These are phyloP conservation scores for Acacia confusa DNA, from an alignment of 306 rosid genomes.

Conservation along the genomic window DNA sequence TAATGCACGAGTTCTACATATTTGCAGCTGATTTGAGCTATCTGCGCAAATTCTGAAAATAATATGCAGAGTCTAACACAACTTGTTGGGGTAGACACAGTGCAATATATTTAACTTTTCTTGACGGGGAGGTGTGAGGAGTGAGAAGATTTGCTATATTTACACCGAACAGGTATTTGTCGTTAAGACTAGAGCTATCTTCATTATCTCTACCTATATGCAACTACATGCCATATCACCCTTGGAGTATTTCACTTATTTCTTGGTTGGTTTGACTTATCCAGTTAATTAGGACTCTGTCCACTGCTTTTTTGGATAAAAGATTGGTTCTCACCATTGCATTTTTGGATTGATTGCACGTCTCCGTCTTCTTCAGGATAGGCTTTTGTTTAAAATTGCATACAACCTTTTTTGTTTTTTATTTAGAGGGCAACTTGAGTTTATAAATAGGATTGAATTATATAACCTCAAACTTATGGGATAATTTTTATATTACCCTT, in stretches of 20 bases:
- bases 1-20: too few relatives aligned
- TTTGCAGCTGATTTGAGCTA: too few relatives aligned
- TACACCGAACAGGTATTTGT: conserved; percentile 35
- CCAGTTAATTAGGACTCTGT: neutral
- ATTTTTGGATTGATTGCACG: neutral
- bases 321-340: neutral
- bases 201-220: conserved; percentile 25
- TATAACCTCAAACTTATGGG: too few relatives aligned
- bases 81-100: conserved; percentile 5
- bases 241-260: conserved; percentile 13
- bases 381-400: conserved; percentile 19
- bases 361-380: neutral
- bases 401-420: conserved; percentile 1
- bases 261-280: conserved; percentile 29
- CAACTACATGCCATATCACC: neutral
- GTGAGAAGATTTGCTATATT: conserved; percentile 32
- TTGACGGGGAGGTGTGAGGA: neutral
- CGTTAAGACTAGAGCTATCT: conserved; percentile 30
- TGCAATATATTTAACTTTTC: neutral
- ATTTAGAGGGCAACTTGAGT: too few relatives aligned
- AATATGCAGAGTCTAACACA: conserved; percentile 22
- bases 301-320: conserved; percentile 9
- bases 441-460: too few relatives aligned
- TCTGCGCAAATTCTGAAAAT: neutral
- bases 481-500: too few relatives aligned